Base-by-base conservation (phyloP, 352 stramenopile genomes). In the Phytophthora pisi region DNA sequence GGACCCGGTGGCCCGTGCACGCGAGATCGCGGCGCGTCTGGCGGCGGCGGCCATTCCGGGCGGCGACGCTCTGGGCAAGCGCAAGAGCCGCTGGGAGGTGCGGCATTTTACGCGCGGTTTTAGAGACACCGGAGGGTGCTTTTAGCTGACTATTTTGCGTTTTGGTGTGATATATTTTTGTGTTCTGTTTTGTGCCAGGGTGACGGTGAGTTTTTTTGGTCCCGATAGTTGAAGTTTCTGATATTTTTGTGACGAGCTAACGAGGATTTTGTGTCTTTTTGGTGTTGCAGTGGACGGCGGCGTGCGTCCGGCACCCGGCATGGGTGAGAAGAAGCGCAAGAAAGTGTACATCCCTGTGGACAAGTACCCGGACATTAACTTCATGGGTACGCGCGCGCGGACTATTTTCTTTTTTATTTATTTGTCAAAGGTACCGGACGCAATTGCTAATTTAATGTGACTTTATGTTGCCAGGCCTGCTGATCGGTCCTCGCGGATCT, bases 321-420 rank as follows among this genome's bases (percentile, higher is more conserved):
- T 77, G 49, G 75, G 69, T 24, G 75, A 78, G 5, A 93, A 92
- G 77, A 96, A 94, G 73, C 79, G 76, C 68, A 96, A 96, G 81
- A 97, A 97, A 81, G 83, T 97, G 49, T 97, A 95, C 75, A 97
- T 97, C 46, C 89, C 91, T 5, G 85, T 95, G 60, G 90, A 96
- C 61, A 93, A 97, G 61, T 91, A 98, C 76, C 88, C 89, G 6
- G 92, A 98, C 30, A 97, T 97, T 68, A 98, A 98, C 76, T 97
- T 97, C 57, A 96, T 98, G 81, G 92, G 46, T 51, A 30, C 6
- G 23, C 10, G 45, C 45, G 42, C 31, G 31, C 31, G 31, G 31
- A 40, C 10, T 49, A 13, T 49, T 49, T 49, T 49, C 6, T 20
- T 15, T 40, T 11, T 15, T 15, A 40, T n/a, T 42, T 5, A 20